These are phyloP conservation scores for Citeromyces nyonsensis DNA, from an alignment of 805 yeast genomes.

Conservation along the genomic window DNA sequence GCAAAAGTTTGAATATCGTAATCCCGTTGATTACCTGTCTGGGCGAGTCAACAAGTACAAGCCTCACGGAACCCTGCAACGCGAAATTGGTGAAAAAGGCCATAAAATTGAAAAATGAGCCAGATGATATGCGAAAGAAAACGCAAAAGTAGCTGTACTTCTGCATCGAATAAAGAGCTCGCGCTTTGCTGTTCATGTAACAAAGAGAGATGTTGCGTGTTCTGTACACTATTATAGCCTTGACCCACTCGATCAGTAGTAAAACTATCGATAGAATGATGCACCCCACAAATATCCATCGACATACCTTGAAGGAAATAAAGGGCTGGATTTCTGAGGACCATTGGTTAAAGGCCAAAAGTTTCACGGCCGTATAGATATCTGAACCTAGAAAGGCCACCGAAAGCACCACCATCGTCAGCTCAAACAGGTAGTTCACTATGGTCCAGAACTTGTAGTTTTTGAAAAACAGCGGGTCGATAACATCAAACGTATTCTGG, in stretches of 20 bases:
- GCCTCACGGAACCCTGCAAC: slow-evolving; percentile 41
- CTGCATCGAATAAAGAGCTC: slow-evolving; percentile 36
- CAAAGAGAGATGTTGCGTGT: slow-evolving; percentile 54
- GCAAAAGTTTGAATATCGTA: slow-evolving; percentile 41
- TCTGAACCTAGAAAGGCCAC: slow-evolving; percentile 47
- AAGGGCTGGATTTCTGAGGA: slow-evolving; percentile 31
- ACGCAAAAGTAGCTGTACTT: slow-evolving; percentile 60
- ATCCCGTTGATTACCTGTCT: slow-evolving; percentile 75
- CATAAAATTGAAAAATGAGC: slow-evolving; percentile 50
- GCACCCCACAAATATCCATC: slow-evolving; percentile 72
- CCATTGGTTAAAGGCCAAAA: slow-evolving; percentile 64
- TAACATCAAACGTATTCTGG: slow-evolving; percentile 27
- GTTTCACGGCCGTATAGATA: slow-evolving; percentile 62
- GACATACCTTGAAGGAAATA: slow-evolving; percentile 32
- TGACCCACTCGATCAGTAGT: slow-evolving; percentile 35
- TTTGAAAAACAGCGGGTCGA: slow-evolving; percentile 28
- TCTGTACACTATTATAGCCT: slow-evolving; percentile 41
- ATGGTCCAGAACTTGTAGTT: slow-evolving; percentile 28
- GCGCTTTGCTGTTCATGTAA: slow-evolving; percentile 53
- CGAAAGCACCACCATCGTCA: slow-evolving; percentile 27
- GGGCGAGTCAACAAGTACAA: slow-evolving; percentile 68
- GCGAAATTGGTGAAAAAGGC: slow-evolving; percentile 53
- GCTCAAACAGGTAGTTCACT: slow-evolving; percentile 21
- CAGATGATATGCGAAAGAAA: slow-evolving; percentile 50
- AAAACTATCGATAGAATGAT: slow-evolving; percentile 55